phyloP scores from a whole-genome alignment of 2,329 filamentous ascomycete genomes.

The Colletotrichum acutatum region DNA sequence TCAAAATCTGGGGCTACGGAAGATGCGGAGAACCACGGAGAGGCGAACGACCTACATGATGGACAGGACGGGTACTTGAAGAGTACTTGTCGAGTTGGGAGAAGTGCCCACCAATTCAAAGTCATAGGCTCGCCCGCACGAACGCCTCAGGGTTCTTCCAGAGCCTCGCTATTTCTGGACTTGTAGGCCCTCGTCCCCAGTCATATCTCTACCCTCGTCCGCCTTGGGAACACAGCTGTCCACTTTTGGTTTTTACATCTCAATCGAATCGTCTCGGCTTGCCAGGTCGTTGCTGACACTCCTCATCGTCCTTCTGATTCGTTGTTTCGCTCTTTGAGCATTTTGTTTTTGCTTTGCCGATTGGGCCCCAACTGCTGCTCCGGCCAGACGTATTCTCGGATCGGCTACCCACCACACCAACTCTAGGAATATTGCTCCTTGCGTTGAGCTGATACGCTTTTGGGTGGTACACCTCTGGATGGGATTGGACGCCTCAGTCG shows the following conservation, averaged over 20 bases:
- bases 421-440: background rate
- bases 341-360: background rate
- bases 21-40: background rate
- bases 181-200: background rate
- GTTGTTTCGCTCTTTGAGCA: slow-evolving; percentile 1
- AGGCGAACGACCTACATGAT: background rate
- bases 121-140: slow-evolving; percentile 1
- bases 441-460: slow-evolving; percentile 12
- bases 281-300: background rate
- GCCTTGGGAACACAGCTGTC: background rate
- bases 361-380: slow-evolving; percentile 1
- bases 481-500: slow-evolving; percentile 12
- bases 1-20: background rate
- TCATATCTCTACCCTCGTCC: slow-evolving; percentile 11
- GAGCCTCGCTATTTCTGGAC: slow-evolving; percentile 5
- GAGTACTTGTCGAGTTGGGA: slow-evolving; percentile 22
- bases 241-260: background rate
- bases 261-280: background rate
- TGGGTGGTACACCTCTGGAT: background rate
- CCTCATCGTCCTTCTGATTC: slow-evolving; percentile 11
- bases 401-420: background rate
- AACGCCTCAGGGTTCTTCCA: slow-evolving; percentile 1
- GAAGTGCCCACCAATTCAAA: background rate
- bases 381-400: background rate
- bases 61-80: slow-evolving; percentile 1